Evolutionary conservation across 805 yeast genomes (phyloP).

Genomic region (Saccharomycopsis olivae): DNA sequence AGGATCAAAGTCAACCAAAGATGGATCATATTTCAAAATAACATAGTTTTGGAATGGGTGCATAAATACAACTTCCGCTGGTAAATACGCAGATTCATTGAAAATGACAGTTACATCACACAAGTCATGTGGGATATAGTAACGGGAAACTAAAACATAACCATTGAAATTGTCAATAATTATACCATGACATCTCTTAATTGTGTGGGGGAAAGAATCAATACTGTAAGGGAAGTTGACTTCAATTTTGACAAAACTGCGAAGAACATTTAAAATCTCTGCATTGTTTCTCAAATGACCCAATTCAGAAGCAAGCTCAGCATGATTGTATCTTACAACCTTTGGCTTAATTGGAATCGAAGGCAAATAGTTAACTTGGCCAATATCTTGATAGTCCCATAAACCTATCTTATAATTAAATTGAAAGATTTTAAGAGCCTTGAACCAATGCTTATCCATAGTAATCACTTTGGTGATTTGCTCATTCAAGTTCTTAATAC

Average conservation of each 20-base stretch:
- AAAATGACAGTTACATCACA: constrained; percentile 19
- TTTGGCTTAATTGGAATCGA: constrained; percentile 18
- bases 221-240: constrained; percentile 18
- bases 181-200: constrained; percentile 18
- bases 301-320: constrained; percentile 14
- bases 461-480: constrained; percentile 18
- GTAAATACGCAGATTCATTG: constrained; percentile 18
- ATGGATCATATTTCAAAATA: constrained; percentile 19
- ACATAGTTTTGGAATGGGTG: constrained; percentile 19
- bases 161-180: constrained; percentile 19
- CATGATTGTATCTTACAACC: constrained; percentile 12
- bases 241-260: constrained; percentile 18
- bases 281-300: constrained; percentile 16
- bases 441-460: constrained; percentile 19
- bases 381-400: constrained; percentile 19
- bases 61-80: constrained; percentile 19
- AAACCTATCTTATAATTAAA: constrained; percentile 18
- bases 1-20: constrained; percentile 18
- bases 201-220: constrained; percentile 18
- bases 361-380: constrained; percentile 17
- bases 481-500: constrained; percentile 18
- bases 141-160: constrained; percentile 17
- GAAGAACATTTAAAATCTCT: constrained; percentile 11
- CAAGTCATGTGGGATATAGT: constrained; percentile 19
- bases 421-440: constrained; percentile 17